Evolutionary conservation across 331 rosid genomes (phyloP).

Genomic region (Cydonia oblonga): DNA sequence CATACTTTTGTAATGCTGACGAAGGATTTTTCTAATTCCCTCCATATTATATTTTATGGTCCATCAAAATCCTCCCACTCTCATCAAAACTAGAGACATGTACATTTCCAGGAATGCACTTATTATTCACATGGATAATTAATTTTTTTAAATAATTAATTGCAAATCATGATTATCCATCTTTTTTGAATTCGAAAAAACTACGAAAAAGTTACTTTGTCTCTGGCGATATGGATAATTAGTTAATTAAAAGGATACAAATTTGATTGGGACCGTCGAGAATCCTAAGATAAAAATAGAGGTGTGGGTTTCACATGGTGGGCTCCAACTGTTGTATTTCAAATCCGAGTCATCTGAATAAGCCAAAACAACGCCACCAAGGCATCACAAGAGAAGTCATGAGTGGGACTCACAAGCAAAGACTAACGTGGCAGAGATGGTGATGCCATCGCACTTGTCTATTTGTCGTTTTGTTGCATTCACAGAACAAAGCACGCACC

Average conservation of each 20-base stretch:
- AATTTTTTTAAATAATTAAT: too few species aligned
- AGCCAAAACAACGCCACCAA: not conserved
- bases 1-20: too few species aligned
- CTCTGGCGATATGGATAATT: too few species aligned
- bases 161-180: too few species aligned
- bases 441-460: not conserved
- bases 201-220: too few species aligned
- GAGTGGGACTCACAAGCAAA: slow-evolving; percentile 3
- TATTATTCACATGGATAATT: too few species aligned
- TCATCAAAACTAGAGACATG: too few species aligned
- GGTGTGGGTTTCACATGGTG: slow-evolving; percentile 35
- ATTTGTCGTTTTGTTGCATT: slow-evolving; percentile 7
- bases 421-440: slow-evolving; percentile 15
- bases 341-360: slow-evolving; percentile 23
- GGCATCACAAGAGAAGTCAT: not conserved
- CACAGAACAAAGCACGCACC: not conserved
- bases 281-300: not conserved
- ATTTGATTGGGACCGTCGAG: not conserved
- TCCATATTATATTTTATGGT: too few species aligned
- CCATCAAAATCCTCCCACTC: too few species aligned
- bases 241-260: too few species aligned
- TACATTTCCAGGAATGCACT: too few species aligned
- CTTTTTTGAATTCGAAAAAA: fast-evolving
- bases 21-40: too few species aligned
- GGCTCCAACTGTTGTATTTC: slow-evolving; percentile 2